Evolutionary conservation across 2,329 filamentous ascomycete genomes (phyloP), one percentile per base, ranked within the genome.

Genomic region (Diaporthe aspalathi): DNA sequence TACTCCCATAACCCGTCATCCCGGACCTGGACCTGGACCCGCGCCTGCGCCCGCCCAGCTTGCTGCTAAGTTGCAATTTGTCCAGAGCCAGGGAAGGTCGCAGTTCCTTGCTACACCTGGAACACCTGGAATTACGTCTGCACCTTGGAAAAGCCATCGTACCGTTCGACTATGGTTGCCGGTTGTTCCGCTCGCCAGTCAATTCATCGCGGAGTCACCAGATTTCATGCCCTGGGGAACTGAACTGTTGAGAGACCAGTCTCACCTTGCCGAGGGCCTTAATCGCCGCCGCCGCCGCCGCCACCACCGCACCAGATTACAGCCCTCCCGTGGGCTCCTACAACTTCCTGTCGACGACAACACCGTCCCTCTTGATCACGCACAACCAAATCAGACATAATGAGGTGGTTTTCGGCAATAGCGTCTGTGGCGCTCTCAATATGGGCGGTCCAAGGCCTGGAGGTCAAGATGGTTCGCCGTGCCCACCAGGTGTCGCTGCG

Each of bases 371-470:
- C 32, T 22, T 11, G 29, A 68, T 43, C 60, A 71, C 65, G 53
- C 16, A 60, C 35, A 52, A 14, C 43, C 53, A n/a, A 53, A 49
- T 72, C 72, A 76, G 76, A 76, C 75, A 77, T 74, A 63, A 91
- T 91, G 89, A 88, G 85, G 83, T 87, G 86, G 81, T 76, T 84
- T 75, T 85, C 84, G 76, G 80, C 84, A 70, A 79, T 89, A 74
- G 77, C 85, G 73, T 76, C 85, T 75, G 79, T 91, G 82, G 86
- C 84, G 77, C 78, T 89, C 83, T 88, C 86, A 78, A 75, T 85
- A 67, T 84, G 85, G 84, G 84, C 86, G 70, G 85, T 83, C 74
- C 81, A 81, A 72, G 89, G 88, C 32, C 81, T 91, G 77, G 90
- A 92, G 78, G 83, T 90, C 74, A 80, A 81, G 75, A 83, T 92